Evolutionary conservation across 2,329 filamentous ascomycete species (phyloP).

Genomic region (Harringtonia lauricola): DNA sequence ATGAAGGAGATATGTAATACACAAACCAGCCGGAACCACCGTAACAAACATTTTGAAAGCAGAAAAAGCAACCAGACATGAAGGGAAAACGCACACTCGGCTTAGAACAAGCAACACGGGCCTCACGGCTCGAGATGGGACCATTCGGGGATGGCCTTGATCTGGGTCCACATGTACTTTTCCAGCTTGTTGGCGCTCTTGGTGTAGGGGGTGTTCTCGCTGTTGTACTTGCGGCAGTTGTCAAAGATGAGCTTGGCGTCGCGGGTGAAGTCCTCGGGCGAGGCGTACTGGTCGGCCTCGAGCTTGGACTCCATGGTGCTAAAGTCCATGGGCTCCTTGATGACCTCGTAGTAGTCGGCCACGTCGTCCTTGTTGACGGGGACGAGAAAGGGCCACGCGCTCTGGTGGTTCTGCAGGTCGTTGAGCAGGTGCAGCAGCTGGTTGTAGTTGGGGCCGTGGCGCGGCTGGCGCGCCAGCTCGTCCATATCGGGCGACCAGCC

Average conservation of each 20-base stretch:
- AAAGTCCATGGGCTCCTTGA: conserved; percentile 95
- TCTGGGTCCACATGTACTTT: conserved; percentile 91
- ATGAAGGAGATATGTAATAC: background rate
- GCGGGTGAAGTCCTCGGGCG: conserved; percentile 82
- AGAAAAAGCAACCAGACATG: background rate
- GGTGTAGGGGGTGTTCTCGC: conserved; percentile 86
- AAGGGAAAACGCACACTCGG: no score
- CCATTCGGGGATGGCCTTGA: conserved; percentile 90
- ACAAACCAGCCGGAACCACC: no score
- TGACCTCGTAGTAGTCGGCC: conserved; percentile 97
- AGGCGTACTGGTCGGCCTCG: conserved; percentile 83
- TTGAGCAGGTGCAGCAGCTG: conserved; percentile 86
- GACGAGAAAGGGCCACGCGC: conserved; percentile 88
- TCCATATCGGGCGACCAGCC: conserved; percentile 99
- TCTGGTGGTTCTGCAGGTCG: conserved; percentile 86
- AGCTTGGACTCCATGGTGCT: conserved; percentile 93
- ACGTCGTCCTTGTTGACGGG: conserved; percentile 95
- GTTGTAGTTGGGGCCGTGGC: conserved; percentile 93
- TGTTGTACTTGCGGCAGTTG: conserved; percentile 95
- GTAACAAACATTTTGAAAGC: no score
- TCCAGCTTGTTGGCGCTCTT: conserved; percentile 90
- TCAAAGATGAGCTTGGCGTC: conserved; percentile 86
- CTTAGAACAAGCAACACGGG: no score
- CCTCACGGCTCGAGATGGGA: conserved; percentile 44
- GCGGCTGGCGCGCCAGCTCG: conserved; percentile 84